Base-by-base conservation (phyloP, 345 rosid genomes). In the Gossypium bickii region DNA sequence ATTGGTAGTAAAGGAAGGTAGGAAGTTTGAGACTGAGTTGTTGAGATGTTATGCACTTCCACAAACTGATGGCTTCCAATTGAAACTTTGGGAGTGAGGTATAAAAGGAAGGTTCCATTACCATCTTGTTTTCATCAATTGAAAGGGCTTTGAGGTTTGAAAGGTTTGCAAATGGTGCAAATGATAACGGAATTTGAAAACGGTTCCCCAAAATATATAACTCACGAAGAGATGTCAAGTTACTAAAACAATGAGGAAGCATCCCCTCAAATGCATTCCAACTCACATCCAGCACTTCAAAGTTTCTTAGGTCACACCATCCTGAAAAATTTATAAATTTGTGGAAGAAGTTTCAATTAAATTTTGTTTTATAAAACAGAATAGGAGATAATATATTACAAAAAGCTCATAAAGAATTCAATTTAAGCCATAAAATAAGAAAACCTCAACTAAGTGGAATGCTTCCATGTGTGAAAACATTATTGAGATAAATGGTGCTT, bases 161-260 rank as follows among this genome's bases (percentile, higher is more conserved):
- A 25, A 62, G 78, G 73, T 74, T 77, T 3, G 38, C 53, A 27
- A 78, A 34, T 4, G 38, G 72, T 25, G 65, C 1, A 5, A 78
- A 71, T 6, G 75, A 56, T 13, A n/a, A 0, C 2, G 67, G 44
- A 16, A 73, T 22, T 38, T 71, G 11, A 1, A 81, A 53, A 0
- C 3, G 34, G 4, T 78, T 81, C 15, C 61, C 0, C 1, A 76
- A 71, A 2, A 81, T 60, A 43, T 76, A 67, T 2, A 82, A 51
- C 12, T n/a, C 10, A 4, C 8, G 44, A 16, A 78, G 75, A 9
- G 68, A 45, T 55, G 82, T 45, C 25, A 78, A 55, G 18, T 82
- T 76, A 22, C 51, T 22, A 8, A 76, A 29, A 55, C 76, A 56
- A 0, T 13, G 12, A 16, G 80, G 77, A 1, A 78, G n/a, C 1